Evolutionary conservation across 2,329 filamentous ascomycete genomes (phyloP), one percentile per base, ranked within the genome.

Genomic region (Aspergillus sp.): DNA sequence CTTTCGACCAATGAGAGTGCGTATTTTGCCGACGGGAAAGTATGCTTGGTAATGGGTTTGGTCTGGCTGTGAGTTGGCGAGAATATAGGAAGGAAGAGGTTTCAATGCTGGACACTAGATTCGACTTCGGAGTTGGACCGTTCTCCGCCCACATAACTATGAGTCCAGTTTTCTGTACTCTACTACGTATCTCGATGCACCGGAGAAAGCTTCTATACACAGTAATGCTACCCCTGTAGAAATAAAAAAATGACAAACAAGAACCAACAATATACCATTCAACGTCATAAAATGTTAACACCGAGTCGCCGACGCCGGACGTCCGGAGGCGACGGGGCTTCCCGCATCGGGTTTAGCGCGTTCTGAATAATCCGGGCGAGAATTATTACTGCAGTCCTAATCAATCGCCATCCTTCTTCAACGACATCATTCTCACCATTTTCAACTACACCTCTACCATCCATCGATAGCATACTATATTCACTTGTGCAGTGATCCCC

Each of bases 271-370:
- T 17, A 39, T 19, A 39, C 37, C 13, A 35, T 17, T 35, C 13
- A n/a, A 35, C 15, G 33, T 35, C n/a, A 15, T 19, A 39, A 39
- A 39, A 4, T 22, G 15, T 38, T 38, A 43, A 15, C 20, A 10
- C 41, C 20, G 19, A 37, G 52, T 54, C 49, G 52, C 53, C 53
- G 53, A 56, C 47, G 54, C 54, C 54, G 54, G 52, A 46, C 48
- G 23, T 33, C 32, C 41, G 50, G 51, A 55, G 53, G 54, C 53
- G 30, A 55, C 45, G 49, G 48, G 42, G 39, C 47, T 51, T 42
- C 53, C 43, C 43, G 30, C 17, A 46, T 42, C 10, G 2, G 43
- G 51, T 7, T 35, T 55, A 55, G 53, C 43, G 37, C 19, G 6
- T 39, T n/a, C 23, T 42, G 44, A 49, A 46, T 50, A 50, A 53